Conservation (phyloP, 306 rosid species). For the Trifolium dubium region DNA sequence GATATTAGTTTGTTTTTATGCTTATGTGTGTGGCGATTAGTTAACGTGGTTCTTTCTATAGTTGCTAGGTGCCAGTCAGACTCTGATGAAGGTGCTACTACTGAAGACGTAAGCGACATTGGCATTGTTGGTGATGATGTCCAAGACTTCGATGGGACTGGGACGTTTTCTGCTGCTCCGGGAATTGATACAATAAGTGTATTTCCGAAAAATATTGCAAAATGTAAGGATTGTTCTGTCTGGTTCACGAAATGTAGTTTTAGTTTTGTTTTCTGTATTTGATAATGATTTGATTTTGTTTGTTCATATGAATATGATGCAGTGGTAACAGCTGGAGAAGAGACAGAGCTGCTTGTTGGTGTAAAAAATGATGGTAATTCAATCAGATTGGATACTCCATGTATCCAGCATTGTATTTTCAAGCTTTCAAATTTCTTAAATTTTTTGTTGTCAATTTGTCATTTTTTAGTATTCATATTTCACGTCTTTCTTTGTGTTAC, state of each 20-base stretch:
- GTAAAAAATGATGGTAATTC: constrained; percentile 84
- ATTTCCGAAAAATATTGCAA: constrained; percentile 77
- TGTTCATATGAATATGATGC: constrained; percentile 47
- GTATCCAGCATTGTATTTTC: constrained; percentile 14
- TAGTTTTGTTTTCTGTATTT: neutral
- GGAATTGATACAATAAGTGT: constrained; percentile 77
- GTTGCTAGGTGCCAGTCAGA: constrained; percentile 79
- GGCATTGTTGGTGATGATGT: constrained; percentile 80
- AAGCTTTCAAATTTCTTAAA: constrained; percentile 9
- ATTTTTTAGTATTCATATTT: neutral
- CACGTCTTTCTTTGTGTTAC: constrained; percentile 9
- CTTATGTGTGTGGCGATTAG: constrained; percentile 14
- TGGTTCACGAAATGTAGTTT: neutral
- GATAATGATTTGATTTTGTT: constrained; percentile 20
- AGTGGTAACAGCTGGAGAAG: constrained; percentile 90
- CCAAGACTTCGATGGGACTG: constrained; percentile 67
- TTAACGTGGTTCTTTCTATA: constrained; percentile 39
- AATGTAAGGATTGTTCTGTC: constrained; percentile 50
- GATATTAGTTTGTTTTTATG: constrained; percentile 1
- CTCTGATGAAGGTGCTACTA: constrained; percentile 51
- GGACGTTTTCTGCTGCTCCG: constrained; percentile 64
- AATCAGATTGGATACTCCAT: constrained; percentile 10
- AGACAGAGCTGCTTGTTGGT: constrained; percentile 81
- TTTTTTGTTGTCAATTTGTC: neutral
- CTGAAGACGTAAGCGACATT: constrained; percentile 68